Evolutionary conservation across 495 filamentous ascomycete genomes (phyloP).

Genomic region (Trichoderma asperelloides): DNA sequence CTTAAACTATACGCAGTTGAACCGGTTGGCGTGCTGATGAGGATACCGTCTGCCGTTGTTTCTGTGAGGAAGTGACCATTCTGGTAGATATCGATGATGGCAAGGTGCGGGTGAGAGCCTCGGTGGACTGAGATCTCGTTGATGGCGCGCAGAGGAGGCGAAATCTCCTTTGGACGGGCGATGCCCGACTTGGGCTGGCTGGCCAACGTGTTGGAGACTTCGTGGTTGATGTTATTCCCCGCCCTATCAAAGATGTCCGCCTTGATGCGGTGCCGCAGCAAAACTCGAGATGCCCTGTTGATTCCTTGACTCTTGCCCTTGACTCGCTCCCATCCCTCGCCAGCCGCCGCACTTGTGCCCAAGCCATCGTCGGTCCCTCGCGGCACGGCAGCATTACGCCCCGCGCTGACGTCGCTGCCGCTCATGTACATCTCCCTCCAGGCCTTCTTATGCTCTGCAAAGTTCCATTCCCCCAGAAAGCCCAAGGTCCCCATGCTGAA

Average conservation of each 20-base stretch:
- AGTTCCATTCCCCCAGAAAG: slow-evolving; percentile 95
- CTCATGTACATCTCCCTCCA: slow-evolving; percentile 93
- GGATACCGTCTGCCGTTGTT: slow-evolving; percentile 88
- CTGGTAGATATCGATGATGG: slow-evolving; percentile 80
- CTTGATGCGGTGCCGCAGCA: slow-evolving; percentile 77
- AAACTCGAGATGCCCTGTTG: slow-evolving; percentile 61
- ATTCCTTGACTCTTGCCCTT: slow-evolving; percentile 76
- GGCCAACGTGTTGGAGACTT: slow-evolving; percentile 17
- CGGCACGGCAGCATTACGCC: slow-evolving; percentile 30
- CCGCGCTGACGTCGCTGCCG: slow-evolving; percentile 51
- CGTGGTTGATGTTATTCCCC: slow-evolving; percentile 43
- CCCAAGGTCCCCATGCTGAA: slow-evolving; percentile 97
- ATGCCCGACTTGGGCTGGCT: slow-evolving; percentile 6
- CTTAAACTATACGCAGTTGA: slow-evolving; percentile 92
- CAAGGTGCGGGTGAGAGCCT: slow-evolving; percentile 79
- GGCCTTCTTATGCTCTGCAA: slow-evolving; percentile 78
- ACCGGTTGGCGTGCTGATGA: slow-evolving; percentile 87
- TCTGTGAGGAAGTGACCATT: slow-evolving; percentile 81
- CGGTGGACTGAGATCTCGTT: slow-evolving; percentile 94
- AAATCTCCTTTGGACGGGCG: slow-evolving; percentile 13
- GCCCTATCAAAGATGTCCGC: slow-evolving; percentile 66
- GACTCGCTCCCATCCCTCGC: slow-evolving; percentile 54
- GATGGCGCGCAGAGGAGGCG: slow-evolving; percentile 63
- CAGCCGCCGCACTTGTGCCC: slow-evolving; percentile 10
- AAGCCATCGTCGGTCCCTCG: slow-evolving; percentile 13